Base-by-base conservation (phyloP, 2,329 filamentous ascomycete genomes). In the Pestalotiopsis sp. region DNA sequence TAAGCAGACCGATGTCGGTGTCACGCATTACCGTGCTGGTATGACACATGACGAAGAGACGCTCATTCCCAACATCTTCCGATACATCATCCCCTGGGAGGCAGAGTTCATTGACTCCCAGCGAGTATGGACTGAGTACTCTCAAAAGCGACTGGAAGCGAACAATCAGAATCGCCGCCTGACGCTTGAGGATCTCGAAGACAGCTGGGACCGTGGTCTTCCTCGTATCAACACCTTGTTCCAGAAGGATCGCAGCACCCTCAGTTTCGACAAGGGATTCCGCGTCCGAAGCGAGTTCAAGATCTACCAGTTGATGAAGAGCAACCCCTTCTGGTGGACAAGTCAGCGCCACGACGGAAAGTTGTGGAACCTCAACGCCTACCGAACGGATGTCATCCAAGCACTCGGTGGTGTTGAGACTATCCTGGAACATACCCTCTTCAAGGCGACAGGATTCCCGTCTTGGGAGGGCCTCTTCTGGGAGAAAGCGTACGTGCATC, bases 41-140 rank as follows among this genome's bases (percentile, higher is more conserved):
- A 99, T 99, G 96, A 96, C 94, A 23, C 95, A 98, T 76, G 95
- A 98, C 71, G 95, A 98, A 79, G 96, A 99, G 81, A 98, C 96
- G 0, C 84, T 99, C 66, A 99, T 99, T 69, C 96, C 96, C 11
- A 98, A 99, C 79, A 99, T 99, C 75, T 98, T 98, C 90, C 91
- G 96, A 70, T 99, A 99, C 82, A 98, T 99, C 78, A 97, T 98
- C 72, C 95, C 96, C 0, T 99, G 96, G 96, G 96, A 99, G 80
- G 94, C 95, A 1, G 96, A 99, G 79, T 99, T 99, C 81, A 97
- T 98, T 74, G 97, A 99, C 79, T 99, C 96, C 4, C 97, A 99
- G 80, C 92, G 97, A 74, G 96, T 99, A 1, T 99, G 96, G 96
- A 98, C 96, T 31, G 96, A 99, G 76, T 99, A 99, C 78, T 98